phyloP scores from a whole-genome alignment of 192 early-diverging fungal genomes.

The Entrophospora sp. region DNA sequence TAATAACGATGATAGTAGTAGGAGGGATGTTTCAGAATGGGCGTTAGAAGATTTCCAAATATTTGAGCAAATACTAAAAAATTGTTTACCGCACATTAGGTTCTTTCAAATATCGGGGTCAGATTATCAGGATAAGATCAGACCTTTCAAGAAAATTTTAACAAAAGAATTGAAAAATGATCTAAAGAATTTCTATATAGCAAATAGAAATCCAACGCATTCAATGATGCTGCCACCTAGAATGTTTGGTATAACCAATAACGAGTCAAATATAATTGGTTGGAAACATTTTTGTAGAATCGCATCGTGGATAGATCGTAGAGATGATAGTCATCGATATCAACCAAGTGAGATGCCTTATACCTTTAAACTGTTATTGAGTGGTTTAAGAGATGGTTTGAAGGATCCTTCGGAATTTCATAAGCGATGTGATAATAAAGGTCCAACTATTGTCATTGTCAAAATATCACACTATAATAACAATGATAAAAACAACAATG shows the following conservation, averaged over 20 bases:
- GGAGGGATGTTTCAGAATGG: neutral
- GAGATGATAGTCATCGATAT: neutral
- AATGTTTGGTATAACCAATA: neutral
- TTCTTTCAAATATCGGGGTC: constrained; percentile 10
- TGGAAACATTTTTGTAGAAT: neutral
- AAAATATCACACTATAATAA: neutral
- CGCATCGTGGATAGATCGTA: constrained; percentile 2
- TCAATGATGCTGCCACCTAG: neutral
- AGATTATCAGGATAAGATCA: constrained; percentile 13
- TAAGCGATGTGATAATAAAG: neutral
- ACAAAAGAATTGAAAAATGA: constrained; percentile 4
- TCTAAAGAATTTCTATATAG: neutral
- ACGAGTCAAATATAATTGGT: neutral
- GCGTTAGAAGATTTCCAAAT: neutral
- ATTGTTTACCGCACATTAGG: constrained; percentile 13
- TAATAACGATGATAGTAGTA: neutral
- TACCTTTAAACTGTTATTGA: neutral
- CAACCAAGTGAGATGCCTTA: neutral
- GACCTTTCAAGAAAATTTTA: constrained; percentile 2
- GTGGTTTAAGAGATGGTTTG: constrained; percentile 2
- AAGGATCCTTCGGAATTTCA: neutral
- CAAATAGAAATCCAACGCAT: neutral
- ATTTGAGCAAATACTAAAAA: neutral
- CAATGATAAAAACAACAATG: no score
- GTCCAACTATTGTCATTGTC: neutral